Conservation (phyloP, 257 asterid genomes). For the Striga asiatica region DNA sequence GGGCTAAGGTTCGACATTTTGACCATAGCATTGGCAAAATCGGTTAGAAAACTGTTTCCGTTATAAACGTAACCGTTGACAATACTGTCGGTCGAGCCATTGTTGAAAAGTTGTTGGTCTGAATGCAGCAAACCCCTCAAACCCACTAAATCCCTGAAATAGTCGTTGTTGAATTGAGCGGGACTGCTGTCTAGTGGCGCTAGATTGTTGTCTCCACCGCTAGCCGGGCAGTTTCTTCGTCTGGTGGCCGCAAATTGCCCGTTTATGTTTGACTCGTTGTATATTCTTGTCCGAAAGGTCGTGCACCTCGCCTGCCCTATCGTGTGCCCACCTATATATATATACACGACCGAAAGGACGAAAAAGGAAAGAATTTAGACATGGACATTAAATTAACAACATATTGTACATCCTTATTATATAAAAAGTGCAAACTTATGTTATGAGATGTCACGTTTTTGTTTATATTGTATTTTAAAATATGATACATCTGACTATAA, state of each 20-base stretch:
- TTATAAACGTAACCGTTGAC: constrained; percentile 41
- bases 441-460: too few relatives aligned
- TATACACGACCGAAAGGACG: not conserved
- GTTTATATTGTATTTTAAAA: too few relatives aligned
- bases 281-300: constrained; percentile 34
- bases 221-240: constrained; percentile 35
- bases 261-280: constrained; percentile 53
- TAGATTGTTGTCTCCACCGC: constrained; percentile 32
- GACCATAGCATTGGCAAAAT: constrained; percentile 65
- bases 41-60: constrained; percentile 33
- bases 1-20: constrained; percentile 67
- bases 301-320: constrained; percentile 62
- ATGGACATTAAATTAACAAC: too few relatives aligned
- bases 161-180: constrained; percentile 33
- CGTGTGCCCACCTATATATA: constrained; percentile 41
- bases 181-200: constrained; percentile 42
- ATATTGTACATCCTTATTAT: too few relatives aligned
- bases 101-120: constrained; percentile 51
- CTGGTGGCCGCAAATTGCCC: constrained; percentile 27
- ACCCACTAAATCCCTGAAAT: constrained; percentile 26
- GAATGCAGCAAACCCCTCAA: constrained; percentile 53
- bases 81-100: constrained; percentile 50
- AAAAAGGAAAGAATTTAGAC: too few relatives aligned
- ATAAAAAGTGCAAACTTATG: too few relatives aligned
- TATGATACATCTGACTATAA: too few relatives aligned